phyloP scores from a whole-genome alignment of 2,329 filamentous ascomycete species.

The Colletotrichum sp. region DNA sequence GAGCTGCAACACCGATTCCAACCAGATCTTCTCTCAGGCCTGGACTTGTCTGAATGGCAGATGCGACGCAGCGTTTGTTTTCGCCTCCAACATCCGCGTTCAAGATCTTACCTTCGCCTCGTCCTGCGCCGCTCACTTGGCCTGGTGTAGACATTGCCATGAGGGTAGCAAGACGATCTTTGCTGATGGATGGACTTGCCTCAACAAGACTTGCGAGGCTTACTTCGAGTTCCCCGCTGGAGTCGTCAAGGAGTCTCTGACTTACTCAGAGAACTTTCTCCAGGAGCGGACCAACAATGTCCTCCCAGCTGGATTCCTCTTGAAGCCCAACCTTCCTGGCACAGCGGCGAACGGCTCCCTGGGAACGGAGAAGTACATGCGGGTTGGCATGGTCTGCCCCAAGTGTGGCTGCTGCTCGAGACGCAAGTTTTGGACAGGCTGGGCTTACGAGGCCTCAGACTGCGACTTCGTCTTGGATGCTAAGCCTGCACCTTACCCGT shows the following conservation, averaged over 20 bases:
- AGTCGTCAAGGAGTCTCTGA: slow-evolving; percentile 34
- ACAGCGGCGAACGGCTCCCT: slow-evolving; percentile 34
- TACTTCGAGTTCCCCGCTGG: slow-evolving; percentile 52
- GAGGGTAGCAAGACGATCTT: slow-evolving; percentile 40
- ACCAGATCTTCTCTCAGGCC: slow-evolving; percentile 36
- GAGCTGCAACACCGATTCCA: slow-evolving; percentile 42
- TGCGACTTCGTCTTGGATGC: slow-evolving; percentile 54
- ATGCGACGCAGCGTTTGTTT: slow-evolving; percentile 15
- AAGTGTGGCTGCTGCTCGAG: slow-evolving; percentile 66
- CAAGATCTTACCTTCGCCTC: slow-evolving; percentile 13
- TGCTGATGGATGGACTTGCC: slow-evolving; percentile 33
- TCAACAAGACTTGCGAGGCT: slow-evolving; percentile 42
- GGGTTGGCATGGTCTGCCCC: slow-evolving; percentile 71
- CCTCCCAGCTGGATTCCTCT: slow-evolving; percentile 33
- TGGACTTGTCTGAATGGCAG: slow-evolving; percentile 34
- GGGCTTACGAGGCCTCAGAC: slow-evolving; percentile 59
- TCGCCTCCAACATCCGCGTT: not conserved
- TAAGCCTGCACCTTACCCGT: slow-evolving; percentile 25
- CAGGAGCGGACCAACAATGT: slow-evolving; percentile 52
- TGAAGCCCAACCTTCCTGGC: slow-evolving; percentile 43
- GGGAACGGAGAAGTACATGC: slow-evolving; percentile 57
- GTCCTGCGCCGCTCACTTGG: not conserved
- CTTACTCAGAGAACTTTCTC: slow-evolving; percentile 65
- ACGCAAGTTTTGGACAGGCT: slow-evolving; percentile 64
- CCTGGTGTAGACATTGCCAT: slow-evolving; percentile 38